Conservation (phyloP, 2,329 filamentous ascomycete species). For the Sordariomycetes sp. region DNA sequence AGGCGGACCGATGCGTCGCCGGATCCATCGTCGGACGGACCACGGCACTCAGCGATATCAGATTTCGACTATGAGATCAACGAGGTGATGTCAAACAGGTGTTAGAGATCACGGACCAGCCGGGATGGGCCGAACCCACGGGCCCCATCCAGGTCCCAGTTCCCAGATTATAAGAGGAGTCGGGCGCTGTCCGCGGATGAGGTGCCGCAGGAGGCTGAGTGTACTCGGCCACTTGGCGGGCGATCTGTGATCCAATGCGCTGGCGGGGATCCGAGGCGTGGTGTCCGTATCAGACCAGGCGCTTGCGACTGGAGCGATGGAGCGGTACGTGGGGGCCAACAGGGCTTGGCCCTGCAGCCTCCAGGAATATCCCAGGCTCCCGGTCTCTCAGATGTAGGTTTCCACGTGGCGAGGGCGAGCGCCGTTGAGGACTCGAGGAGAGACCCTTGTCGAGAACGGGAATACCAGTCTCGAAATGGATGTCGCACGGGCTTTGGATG, state of each 20-base stretch:
- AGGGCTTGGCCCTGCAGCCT: background rate
- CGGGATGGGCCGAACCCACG: background rate
- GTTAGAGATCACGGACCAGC: background rate
- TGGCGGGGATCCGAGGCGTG: background rate
- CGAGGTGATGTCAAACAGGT: background rate
- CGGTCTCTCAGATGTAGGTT: background rate
- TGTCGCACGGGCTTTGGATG: background rate
- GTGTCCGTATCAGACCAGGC: background rate
- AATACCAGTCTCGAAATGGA: background rate
- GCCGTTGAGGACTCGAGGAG: background rate
- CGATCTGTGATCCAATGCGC: background rate
- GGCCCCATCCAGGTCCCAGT: background rate
- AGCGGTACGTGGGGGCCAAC: background rate
- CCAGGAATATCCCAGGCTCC: background rate
- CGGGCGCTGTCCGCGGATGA: background rate
- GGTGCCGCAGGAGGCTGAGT: background rate
- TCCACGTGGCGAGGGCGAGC: background rate
- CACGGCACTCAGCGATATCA: background rate
- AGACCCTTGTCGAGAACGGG: background rate
- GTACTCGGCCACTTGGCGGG: background rate
- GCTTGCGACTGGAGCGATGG: background rate
- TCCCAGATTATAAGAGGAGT: background rate
- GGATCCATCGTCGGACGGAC: background rate
- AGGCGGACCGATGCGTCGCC: background rate
- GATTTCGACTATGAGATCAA: no score